Evolutionary conservation across 75 land plant species (phyloP), one percentile per base, ranked within the genome.

Genomic region (Sequoia sempervirens): DNA sequence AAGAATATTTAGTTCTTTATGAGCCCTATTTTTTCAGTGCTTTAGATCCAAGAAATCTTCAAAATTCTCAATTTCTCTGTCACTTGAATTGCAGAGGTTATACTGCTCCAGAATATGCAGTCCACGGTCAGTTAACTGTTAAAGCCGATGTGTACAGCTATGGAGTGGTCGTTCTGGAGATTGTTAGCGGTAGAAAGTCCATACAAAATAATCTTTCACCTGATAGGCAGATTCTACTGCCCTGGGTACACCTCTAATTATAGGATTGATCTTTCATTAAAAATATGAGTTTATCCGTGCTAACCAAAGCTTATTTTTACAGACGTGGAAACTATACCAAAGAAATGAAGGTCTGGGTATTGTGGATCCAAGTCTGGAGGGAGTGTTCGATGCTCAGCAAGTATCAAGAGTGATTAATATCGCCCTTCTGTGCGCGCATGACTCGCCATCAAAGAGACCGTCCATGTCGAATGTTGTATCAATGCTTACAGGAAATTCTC

Each of bases 341-440:
- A 14, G 40, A 32, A 80, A 80, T 9, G 85, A 85, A 85, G 83
- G 81, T 7, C 81, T 80, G 32, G 82, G 81, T 8, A n/a, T 90
- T n/a, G 56, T 90, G 61, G 91, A 90, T 81, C 79, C 81, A 58
- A n/a, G 53, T 8, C 28, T 86, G 45, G 61, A 38, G 13, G 18
- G 82, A 52, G 4, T 88, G 80, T 17, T 81, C 61, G 32, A 69
- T 15, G 10, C 73, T 69, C 18, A 18, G 18, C 87, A 90, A 74
- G 89, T 83, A 4, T 58, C 64, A 8, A 81, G 83, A 75, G 83
- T 88, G 69, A 38, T 90, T 36, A 80, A 86, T 18, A 45, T 90
- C 3, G 90, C 88, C 8, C 83, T 90, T 5, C 79, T 90, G 17
- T 90, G 90, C 83, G 85, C 86, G 1, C 88, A 88, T 66, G 90